Evolutionary conservation across 2,329 filamentous ascomycete species (phyloP).

Genomic region (Fusarium veterinarium): DNA sequence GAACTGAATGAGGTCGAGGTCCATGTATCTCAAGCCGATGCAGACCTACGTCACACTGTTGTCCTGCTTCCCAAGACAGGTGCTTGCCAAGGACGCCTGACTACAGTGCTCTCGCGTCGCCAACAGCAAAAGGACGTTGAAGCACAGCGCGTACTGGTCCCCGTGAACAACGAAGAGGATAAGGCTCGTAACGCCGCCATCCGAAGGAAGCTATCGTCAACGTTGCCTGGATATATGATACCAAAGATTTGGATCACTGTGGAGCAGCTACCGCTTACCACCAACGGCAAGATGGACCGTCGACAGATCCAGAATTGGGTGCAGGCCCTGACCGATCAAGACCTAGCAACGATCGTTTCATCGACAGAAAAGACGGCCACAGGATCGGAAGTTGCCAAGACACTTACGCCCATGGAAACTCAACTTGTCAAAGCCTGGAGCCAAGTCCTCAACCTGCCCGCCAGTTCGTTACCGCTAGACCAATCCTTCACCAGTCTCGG

Average conservation of each 20-base stretch:
- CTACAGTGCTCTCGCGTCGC: neutral
- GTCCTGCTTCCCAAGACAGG: neutral
- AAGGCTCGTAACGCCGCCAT: neutral
- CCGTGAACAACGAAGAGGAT: neutral
- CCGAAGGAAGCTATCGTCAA: neutral
- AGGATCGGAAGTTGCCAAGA: neutral
- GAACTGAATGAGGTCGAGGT: conserved; percentile 10
- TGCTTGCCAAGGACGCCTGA: neutral
- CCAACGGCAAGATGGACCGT: neutral
- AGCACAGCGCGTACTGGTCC: neutral
- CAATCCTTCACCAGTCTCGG: neutral
- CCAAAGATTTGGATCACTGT: neutral
- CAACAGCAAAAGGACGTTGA: neutral
- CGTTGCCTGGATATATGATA: neutral
- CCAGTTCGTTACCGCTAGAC: neutral
- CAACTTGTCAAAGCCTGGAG: neutral
- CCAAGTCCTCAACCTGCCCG: neutral
- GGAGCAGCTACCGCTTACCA: neutral
- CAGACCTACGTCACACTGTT: neutral
- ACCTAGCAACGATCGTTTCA: neutral
- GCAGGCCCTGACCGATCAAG: neutral
- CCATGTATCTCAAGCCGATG: neutral
- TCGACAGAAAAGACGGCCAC: neutral
- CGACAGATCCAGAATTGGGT: neutral
- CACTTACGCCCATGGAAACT: neutral